Evolutionary conservation across 2,329 filamentous ascomycete genomes (phyloP), one percentile per base, ranked within the genome.

Genomic region (Cladosporium sp.): DNA sequence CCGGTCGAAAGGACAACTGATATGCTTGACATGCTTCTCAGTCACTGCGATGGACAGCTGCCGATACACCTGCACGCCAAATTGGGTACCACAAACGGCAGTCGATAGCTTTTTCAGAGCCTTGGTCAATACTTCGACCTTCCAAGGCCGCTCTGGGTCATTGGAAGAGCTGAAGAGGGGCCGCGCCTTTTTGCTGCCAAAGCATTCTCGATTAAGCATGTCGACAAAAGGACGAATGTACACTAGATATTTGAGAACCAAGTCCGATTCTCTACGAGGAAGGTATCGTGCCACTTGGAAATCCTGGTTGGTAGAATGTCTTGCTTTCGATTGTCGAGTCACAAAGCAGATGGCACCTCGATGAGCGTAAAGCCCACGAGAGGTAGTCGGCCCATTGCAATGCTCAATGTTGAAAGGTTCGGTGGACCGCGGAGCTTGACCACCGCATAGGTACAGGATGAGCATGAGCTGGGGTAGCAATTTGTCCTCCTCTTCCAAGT

Each of bases 231-330:
- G 50, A 11, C 43, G 50, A 20, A 53, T 32, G 22, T 49, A 49
- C n/a, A 49, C 44, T 18, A 48, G 50, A 32, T 32, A 32, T 32
- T 32, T 32, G 34, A 3, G 20, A 20, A 34, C 34, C 19, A 43
- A 38, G 11, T 43, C 19, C 18, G 36, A 37, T 37, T 48, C 50
- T 27, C 22, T 17, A 3, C 13, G 18, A 38, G 24, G 30, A 5
- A 40, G 41, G n/a, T 43, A 54, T 38, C 40, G 44, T 30, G 22
- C 52, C 43, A 36, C 52, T 22, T 49, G 41, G 32, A 53, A 43
- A 32, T 53, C 51, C 34, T 41, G n/a, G n/a, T 47, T 49, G 17
- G 43, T 47, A 13, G 11, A 20, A 18, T 29, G 43, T 19, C 43
- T 17, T 24, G 30, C 43, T 38, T 47, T 47, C 4, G 30, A 37